Evolutionary conservation across 106 monocot species (phyloP).

Genomic region (Allium fistulosum): DNA sequence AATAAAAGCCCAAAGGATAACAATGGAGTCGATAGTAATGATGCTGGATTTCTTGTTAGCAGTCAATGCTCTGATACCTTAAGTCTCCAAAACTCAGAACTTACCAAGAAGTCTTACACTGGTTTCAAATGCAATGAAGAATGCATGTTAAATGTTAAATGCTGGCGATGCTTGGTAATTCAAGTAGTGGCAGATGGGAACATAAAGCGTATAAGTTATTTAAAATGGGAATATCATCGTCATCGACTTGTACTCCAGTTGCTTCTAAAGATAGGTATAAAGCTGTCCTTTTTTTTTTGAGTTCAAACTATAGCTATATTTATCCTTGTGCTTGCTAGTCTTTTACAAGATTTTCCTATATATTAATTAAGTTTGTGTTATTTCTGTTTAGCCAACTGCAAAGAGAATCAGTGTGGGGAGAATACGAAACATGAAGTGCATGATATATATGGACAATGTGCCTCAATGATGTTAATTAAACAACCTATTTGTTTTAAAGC

Average conservation of each 20-base stretch:
- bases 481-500: conserved; percentile 9
- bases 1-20: conserved; percentile 5
- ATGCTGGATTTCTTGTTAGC: neutral
- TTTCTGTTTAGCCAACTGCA: conserved; percentile 51
- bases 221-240: conserved; percentile 44
- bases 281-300: neutral
- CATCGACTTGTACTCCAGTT: conserved; percentile 29
- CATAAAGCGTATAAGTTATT: conserved; percentile 33
- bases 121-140: conserved; percentile 10
- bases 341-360: too few species aligned
- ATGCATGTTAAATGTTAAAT: conserved; percentile 12
- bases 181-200: conserved; percentile 24
- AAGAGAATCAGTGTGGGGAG: conserved; percentile 14
- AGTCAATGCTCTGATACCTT: neutral
- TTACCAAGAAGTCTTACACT: conserved; percentile 2
- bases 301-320: neutral
- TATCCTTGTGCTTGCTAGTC: neutral
- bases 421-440: conserved; percentile 57
- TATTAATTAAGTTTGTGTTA: neutral
- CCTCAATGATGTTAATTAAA: conserved; percentile 38
- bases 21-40: neutral
- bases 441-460: conserved; percentile 48
- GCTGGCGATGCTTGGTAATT: conserved; percentile 48
- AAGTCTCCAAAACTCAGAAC: conserved; percentile 2
- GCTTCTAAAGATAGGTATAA: conserved; percentile 52